Percentiles rank a stretch among this genome's conserved stretches.
Conservation (phyloP, 1,284 basidiomycete species). For the Papiliotrema flavescens region DNA sequence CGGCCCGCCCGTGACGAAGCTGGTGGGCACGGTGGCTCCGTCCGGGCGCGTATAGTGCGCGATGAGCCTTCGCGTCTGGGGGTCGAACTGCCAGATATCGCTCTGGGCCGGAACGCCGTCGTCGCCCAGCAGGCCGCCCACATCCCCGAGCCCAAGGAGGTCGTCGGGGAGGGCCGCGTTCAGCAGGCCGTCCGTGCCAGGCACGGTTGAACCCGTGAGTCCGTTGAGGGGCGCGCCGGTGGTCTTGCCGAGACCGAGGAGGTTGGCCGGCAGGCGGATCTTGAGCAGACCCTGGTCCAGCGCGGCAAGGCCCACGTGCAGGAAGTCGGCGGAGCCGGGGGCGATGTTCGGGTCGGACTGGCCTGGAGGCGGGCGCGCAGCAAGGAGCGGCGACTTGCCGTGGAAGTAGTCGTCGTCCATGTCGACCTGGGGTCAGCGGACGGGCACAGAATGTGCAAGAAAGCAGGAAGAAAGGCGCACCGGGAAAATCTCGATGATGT, state of each 20-base stretch:
- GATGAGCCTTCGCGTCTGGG: slow-evolving; percentile 5
- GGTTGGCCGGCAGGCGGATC: not conserved
- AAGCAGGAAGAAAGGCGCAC: not conserved
- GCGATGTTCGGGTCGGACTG: not conserved
- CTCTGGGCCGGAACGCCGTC: not conserved
- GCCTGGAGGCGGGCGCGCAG: not conserved
- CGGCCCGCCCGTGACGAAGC: slow-evolving; percentile 23
- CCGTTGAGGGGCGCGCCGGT: not conserved
- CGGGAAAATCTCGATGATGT: slow-evolving; percentile 7
- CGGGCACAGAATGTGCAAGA: not conserved
- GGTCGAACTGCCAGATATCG: slow-evolving; percentile 14
- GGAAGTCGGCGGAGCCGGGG: slow-evolving; percentile 1
- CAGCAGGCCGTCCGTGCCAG: not conserved
- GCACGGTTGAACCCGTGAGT: not conserved
- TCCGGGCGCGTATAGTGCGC: slow-evolving; percentile 18
- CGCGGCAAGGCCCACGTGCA: slow-evolving; percentile 1
- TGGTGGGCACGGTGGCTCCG: slow-evolving; percentile 19
- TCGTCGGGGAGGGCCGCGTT: not conserved
- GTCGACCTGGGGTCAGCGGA: not conserved
- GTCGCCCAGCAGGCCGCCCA: slow-evolving; percentile 1
- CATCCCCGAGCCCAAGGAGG: not conserved
- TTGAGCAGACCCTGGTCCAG: slow-evolving; percentile 4
- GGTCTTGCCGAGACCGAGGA: not conserved
- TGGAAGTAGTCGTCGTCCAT: not conserved
- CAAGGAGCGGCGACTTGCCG: not conserved